These are phyloP conservation scores for Suhomyces guaymorum DNA, from an alignment of 1,139 yeast species.

Conservation along the genomic window DNA sequence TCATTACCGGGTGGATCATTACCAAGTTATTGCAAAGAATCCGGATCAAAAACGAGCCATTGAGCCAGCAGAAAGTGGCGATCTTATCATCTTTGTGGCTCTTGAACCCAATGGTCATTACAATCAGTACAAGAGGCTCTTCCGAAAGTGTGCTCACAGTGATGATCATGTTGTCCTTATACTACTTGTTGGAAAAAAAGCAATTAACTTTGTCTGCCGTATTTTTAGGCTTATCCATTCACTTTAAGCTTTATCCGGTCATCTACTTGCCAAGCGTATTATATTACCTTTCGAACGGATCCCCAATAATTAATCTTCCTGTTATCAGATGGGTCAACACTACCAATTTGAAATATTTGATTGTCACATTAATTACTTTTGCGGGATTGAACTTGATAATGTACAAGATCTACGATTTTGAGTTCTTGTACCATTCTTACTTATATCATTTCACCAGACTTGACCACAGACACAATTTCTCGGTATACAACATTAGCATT, in stretches of 20 bases:
- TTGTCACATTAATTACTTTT: constrained; percentile 46
- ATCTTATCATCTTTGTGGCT: constrained; percentile 71
- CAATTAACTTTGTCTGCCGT: constrained; percentile 54
- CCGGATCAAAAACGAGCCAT: constrained; percentile 15
- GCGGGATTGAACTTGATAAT: constrained; percentile 50
- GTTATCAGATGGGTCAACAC: constrained; percentile 41
- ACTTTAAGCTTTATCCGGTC: constrained; percentile 88
- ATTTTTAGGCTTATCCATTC: constrained; percentile 75
- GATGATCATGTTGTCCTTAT: constrained; percentile 63
- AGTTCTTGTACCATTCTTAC: constrained; percentile 77
- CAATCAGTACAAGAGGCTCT: constrained; percentile 91
- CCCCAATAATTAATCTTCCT: constrained; percentile 30
- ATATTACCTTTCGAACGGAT: constrained; percentile 26
- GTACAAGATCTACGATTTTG: constrained; percentile 70
- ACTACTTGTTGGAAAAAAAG: constrained; percentile 36
- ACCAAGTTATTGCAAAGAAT: constrained; percentile 33
- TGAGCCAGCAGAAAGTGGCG: constrained; percentile 32
- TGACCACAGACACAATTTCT: constrained; percentile 94
- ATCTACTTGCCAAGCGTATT: constrained; percentile 68
- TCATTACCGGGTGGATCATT: constrained; percentile 75
- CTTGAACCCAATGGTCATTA: constrained; percentile 91
- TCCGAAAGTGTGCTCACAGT: constrained; percentile 89
- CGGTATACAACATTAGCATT: constrained; percentile 76
- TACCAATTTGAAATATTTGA: constrained; percentile 47
- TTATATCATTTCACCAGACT: constrained; percentile 78